Percentiles rank a stretch among this genome's conserved stretches.
Evolutionary conservation across 805 yeast species (phyloP).

Genomic region (Lachancea kluyveri): DNA sequence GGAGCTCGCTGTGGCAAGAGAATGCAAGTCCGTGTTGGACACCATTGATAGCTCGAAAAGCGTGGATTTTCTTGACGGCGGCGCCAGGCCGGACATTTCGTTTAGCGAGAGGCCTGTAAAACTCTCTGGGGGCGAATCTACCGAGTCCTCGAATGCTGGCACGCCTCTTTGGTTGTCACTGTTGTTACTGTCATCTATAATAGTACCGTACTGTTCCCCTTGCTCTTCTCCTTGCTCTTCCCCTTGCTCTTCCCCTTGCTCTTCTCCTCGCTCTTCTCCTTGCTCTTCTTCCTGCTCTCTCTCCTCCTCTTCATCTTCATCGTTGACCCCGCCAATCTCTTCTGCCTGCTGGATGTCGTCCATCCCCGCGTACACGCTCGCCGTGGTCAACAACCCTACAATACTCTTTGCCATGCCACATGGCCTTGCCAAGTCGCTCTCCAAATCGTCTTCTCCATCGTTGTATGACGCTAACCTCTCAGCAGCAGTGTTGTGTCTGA

Average conservation of each 20-base stretch:
- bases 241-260: slow-evolving; percentile 1
- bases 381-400: slow-evolving; percentile 50
- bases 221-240: neutral
- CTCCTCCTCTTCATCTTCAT: slow-evolving; percentile 8
- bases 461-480: neutral
- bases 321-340: slow-evolving; percentile 15
- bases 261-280: slow-evolving; percentile 3
- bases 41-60: slow-evolving; percentile 29
- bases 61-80: slow-evolving; percentile 13
- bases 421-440: slow-evolving; percentile 31
- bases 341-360: slow-evolving; percentile 20
- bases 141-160: too few relatives aligned
- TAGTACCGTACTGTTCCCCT: neutral
- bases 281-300: slow-evolving; percentile 4
- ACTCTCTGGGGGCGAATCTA: slow-evolving; percentile 1
- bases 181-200: too few relatives aligned
- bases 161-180: too few relatives aligned
- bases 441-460: slow-evolving; percentile 15
- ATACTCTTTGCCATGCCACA: slow-evolving; percentile 46
- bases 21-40: slow-evolving; percentile 9
- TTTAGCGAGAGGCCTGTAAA: slow-evolving; percentile 4
- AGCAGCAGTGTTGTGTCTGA: neutral
- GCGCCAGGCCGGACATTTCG: too few relatives aligned
- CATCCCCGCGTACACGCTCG: slow-evolving; percentile 43
- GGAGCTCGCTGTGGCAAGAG: slow-evolving; percentile 10